Base-by-base conservation (phyloP, 2,329 filamentous ascomycete species). In the Calonectria pteridis region DNA sequence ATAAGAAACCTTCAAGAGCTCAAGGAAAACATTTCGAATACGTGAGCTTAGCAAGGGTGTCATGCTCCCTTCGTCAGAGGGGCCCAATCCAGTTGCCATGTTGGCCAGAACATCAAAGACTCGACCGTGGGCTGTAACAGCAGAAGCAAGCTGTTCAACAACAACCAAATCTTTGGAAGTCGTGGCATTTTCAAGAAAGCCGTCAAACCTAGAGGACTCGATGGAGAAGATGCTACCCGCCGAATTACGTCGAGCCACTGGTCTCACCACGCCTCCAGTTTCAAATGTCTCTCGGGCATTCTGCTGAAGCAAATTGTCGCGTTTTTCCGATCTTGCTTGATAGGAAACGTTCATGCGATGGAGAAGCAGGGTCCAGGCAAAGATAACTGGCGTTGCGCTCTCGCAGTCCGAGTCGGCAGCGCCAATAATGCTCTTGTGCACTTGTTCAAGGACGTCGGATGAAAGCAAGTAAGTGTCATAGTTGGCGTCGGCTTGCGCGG, bases 291-390 rank as follows among this genome's bases (percentile, higher is more conserved):
- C 90, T 55, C 90, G 87, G 0, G 90, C 89, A 73, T 88, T 89
- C 79, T 92, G 89, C 74, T 91, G 90, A 67, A 91, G 86, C 20
- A 90, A 83, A 33, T 89, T 85, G 77, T 92, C 90, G 62, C 90
- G 85, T 72, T 89, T 88, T 81, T 94, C 92, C 49, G 90, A 91
- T 58, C 93, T 88, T 65, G 87, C 88, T 71, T 91, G 88, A 76
- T 92, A 93, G 16, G 90, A 90, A 51, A 91, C 85, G 77, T 91
- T 91, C 85, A 97, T 91, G 31, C 90, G 89, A 79, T 94, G 91
- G 13, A 96, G 87, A 31, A 98, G 90, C 62, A 96, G 87, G 5
- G 93, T 92, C 96, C 96, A 98, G 4, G 94, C 91, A 77, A 97
- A 94, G 26, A 95, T 89, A 23, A 94, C 91, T 1, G 95, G 94